phyloP scores from a whole-genome alignment of 495 filamentous ascomycete species.

The Friedmanniomyces simplex region DNA sequence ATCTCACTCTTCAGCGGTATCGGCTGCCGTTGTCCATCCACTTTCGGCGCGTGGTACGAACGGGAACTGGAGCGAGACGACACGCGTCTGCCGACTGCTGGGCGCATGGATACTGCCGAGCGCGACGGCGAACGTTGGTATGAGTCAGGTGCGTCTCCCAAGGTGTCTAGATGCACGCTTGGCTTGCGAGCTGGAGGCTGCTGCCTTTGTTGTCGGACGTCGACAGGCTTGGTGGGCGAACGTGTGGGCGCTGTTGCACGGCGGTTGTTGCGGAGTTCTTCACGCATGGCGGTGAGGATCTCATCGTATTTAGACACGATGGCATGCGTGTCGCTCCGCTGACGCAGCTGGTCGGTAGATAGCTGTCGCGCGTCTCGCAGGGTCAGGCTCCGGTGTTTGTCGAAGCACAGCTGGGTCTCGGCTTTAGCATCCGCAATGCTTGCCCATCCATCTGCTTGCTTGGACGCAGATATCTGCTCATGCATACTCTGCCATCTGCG shows the following conservation, averaged over 20 bases:
- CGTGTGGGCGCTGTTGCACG: neutral
- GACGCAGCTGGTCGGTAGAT: neutral
- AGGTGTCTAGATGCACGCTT: conserved; percentile 10
- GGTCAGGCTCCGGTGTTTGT: conserved; percentile 15
- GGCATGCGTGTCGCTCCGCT: neutral
- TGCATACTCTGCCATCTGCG: conserved; percentile 64
- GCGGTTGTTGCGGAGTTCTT: conserved; percentile 12
- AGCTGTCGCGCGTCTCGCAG: conserved; percentile 2
- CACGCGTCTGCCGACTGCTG: neutral
- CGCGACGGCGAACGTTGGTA: conserved; percentile 10
- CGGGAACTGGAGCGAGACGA: conserved; percentile 3
- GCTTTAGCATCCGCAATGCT: neutral
- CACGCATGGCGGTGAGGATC: conserved; percentile 19
- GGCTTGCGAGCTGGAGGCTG: neutral
- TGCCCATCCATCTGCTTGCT: neutral
- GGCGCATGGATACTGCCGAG: conserved; percentile 13
- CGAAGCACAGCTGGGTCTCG: neutral
- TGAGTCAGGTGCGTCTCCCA: neutral
- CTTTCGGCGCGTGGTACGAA: conserved; percentile 12
- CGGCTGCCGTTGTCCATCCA: conserved; percentile 2
- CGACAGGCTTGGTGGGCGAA: neutral
- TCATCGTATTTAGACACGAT: conserved; percentile 7
- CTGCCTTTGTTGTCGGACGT: neutral
- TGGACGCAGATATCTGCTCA: conserved; percentile 16
- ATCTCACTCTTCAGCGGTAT: conserved; percentile 17